phyloP scores from a whole-genome alignment of 129 eudicot species.

The Flaveria robusta region DNA sequence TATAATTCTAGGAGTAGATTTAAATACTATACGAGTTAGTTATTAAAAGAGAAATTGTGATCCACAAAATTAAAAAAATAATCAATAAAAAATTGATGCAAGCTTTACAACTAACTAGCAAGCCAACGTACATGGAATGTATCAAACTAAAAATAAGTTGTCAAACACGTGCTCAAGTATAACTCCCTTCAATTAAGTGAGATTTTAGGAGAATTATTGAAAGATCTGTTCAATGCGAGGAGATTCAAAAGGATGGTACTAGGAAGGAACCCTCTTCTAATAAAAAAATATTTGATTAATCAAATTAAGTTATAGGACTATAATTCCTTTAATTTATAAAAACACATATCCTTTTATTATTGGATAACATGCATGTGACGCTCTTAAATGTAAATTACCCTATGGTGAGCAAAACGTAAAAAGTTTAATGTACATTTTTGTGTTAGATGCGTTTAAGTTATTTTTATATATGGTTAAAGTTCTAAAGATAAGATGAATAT shows the following conservation, averaged over 20 bases:
- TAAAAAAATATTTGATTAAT: background rate
- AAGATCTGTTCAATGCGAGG: slow-evolving; percentile 21
- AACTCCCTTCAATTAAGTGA: slow-evolving; percentile 34
- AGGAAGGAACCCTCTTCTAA: slow-evolving; percentile 26
- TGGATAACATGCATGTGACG: background rate
- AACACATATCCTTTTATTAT: background rate
- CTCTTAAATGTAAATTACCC: background rate
- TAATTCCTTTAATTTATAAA: background rate
- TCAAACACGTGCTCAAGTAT: slow-evolving; percentile 59
- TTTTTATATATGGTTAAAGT: too few species aligned
- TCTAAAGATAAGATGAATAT: too few species aligned
- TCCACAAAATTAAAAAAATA: too few species aligned
- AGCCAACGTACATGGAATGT: slow-evolving; percentile 50
- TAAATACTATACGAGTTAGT: too few species aligned
- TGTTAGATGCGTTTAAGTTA: background rate
- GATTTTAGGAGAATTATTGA: slow-evolving; percentile 32
- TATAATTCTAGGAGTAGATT: too few species aligned
- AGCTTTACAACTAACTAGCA: slow-evolving; percentile 3
- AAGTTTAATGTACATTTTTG: background rate
- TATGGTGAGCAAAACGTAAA: background rate
- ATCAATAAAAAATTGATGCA: background rate
- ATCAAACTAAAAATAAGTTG: slow-evolving; percentile 26
- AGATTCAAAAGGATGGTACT: slow-evolving; percentile 37
- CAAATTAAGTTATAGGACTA: background rate
- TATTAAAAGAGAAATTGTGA: too few species aligned